These are phyloP conservation scores for Polyporus tsugae DNA, from an alignment of 1,284 basidiomycete genomes.

Conservation along the genomic window DNA sequence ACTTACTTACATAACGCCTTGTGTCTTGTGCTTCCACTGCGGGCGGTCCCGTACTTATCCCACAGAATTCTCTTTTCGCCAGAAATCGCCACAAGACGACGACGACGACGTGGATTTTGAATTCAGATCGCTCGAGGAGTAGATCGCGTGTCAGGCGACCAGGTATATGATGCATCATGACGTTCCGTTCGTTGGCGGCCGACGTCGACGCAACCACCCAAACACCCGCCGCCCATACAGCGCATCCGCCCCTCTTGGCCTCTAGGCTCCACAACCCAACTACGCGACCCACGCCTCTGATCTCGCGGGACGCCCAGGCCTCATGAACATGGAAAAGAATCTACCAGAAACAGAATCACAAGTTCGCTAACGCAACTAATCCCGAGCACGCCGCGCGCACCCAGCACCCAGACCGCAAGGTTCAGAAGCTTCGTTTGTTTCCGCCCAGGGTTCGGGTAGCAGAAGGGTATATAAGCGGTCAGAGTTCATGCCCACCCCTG, in stretches of 20 bases:
- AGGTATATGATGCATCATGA: background rate
- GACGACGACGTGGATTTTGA: no score
- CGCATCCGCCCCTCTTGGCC: background rate
- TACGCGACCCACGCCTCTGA: background rate
- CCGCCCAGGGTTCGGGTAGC: slow-evolving; percentile 6
- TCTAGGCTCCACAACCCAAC: background rate
- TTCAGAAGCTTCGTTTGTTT: slow-evolving; percentile 6
- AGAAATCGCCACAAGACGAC: no score
- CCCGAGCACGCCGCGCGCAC: slow-evolving; percentile 19
- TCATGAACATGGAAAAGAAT: background rate
- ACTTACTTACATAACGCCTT: no score
- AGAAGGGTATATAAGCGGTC: slow-evolving; percentile 14
- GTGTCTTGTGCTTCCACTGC: no score
- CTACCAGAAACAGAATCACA: slow-evolving; percentile 1
- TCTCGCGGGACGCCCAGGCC: slow-evolving; percentile 1
- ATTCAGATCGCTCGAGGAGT: no score
- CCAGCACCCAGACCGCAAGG: slow-evolving; percentile 16
- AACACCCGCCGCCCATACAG: background rate
- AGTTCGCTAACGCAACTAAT: slow-evolving; percentile 9
- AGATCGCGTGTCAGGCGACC: slow-evolving; percentile 1
- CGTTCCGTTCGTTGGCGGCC: background rate
- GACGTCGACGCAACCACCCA: background rate
- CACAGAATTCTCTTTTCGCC: slow-evolving; percentile 1
- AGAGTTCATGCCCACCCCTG: background rate
- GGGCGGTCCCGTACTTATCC: background rate